Conservation (phyloP, 352 stramenopile species). For the Phytophthora cryptogea region DNA sequence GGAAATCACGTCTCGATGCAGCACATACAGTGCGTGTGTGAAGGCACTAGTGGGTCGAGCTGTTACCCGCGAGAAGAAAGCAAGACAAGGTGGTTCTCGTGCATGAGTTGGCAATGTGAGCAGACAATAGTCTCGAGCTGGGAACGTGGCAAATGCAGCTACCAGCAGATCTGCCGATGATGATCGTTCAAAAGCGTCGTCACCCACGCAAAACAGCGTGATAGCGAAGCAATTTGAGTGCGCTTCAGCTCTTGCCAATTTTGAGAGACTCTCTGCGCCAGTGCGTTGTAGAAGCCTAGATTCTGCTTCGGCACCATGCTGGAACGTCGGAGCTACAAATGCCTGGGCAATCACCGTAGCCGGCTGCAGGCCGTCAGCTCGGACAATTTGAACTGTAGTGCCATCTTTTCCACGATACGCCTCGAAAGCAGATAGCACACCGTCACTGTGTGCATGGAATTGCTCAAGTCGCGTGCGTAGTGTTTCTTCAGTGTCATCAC, state of each 20-base stretch:
- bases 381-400: constrained; percentile 49
- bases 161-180: constrained; percentile 49
- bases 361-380: constrained; percentile 58
- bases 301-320: constrained; percentile 48
- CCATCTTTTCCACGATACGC: constrained; percentile 16
- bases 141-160: constrained; percentile 58
- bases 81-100: constrained; percentile 51
- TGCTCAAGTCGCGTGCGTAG: constrained; percentile 88
- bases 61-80: constrained; percentile 47
- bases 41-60: constrained; percentile 51
- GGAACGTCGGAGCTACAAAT: constrained; percentile 57
- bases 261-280: constrained; percentile 28
- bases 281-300: constrained; percentile 27
- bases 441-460: constrained; percentile 79
- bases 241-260: constrained; percentile 45
- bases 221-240: constrained; percentile 63
- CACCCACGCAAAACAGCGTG: constrained; percentile 65
- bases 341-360: constrained; percentile 43
- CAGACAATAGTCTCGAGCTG: constrained; percentile 57
- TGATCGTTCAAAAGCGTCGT: constrained; percentile 45
- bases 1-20: constrained; percentile 60
- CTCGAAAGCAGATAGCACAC: constrained; percentile 56
- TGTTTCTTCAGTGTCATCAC: constrained; percentile 94
- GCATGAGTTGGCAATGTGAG: constrained; percentile 57
- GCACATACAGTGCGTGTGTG: constrained; percentile 60